phyloP scores from a whole-genome alignment of 2,329 filamentous ascomycete species.

The Cercospora citrullina region DNA sequence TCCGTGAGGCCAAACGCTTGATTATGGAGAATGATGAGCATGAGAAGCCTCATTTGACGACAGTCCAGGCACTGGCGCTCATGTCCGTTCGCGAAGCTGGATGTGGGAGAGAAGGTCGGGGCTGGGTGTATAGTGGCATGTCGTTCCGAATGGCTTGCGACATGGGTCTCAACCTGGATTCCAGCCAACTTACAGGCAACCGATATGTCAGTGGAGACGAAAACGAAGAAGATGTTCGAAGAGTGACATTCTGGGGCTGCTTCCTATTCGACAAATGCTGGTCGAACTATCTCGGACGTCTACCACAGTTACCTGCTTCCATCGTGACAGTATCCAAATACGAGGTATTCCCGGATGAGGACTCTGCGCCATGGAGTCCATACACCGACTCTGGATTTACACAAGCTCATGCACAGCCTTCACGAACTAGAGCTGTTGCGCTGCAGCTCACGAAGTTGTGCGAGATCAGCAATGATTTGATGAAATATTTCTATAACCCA shows the following conservation, averaged over 20 bases:
- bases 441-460: constrained; percentile 80
- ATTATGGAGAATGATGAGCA: constrained; percentile 92
- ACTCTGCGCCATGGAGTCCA: constrained; percentile 80
- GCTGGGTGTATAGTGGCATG: constrained; percentile 98
- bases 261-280: constrained; percentile 99
- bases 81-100: constrained; percentile 97
- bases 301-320: constrained; percentile 79
- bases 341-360: constrained; percentile 87
- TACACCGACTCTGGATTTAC: constrained; percentile 83
- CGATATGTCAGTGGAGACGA: constrained; percentile 57
- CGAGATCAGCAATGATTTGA: constrained; percentile 89
- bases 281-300: constrained; percentile 92
- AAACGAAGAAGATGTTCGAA: constrained; percentile 81
- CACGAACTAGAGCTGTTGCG: constrained; percentile 77
- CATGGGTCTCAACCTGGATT: constrained; percentile 84
- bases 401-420: constrained; percentile 71
- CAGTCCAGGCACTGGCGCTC: constrained; percentile 86
- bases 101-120: constrained; percentile 88
- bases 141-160: constrained; percentile 97
- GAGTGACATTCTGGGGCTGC: constrained; percentile 96
- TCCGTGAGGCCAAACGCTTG: constrained; percentile 85
- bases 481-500: constrained; percentile 90
- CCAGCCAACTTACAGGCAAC: constrained; percentile 61
- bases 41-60: constrained; percentile 82
- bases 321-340: constrained; percentile 84